Conservation (phyloP, 257 asterid species). For the Jacaranda mimosifolia region DNA sequence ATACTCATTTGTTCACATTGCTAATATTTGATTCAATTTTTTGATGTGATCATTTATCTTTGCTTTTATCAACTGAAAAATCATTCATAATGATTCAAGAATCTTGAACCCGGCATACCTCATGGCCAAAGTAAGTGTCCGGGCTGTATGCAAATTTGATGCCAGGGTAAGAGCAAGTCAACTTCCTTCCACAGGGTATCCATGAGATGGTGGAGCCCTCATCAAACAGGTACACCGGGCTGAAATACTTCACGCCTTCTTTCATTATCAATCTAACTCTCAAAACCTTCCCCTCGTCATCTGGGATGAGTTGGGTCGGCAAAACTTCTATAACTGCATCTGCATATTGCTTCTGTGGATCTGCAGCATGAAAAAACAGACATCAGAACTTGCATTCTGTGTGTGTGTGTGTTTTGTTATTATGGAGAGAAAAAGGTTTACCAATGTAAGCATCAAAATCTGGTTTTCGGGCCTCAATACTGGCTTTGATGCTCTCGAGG, state of each 20-base stretch:
- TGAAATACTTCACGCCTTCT: conserved; percentile 86
- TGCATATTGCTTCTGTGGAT: conserved; percentile 95
- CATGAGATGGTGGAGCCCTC: conserved; percentile 96
- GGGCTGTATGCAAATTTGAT: conserved; percentile 94
- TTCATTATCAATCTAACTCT: conserved; percentile 91
- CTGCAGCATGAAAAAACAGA: conserved; percentile 44
- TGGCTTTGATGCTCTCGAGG: conserved; percentile 96
- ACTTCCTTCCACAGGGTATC: conserved; percentile 98
- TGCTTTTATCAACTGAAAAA: not conserved
- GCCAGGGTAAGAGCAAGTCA: conserved; percentile 99
- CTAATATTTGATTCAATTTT: too few species aligned
- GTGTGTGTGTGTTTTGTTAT: not conserved
- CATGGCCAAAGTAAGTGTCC: conserved; percentile 80
- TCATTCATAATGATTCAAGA: not conserved
- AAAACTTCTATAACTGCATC: conserved; percentile 93
- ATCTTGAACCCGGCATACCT: conserved; percentile 56
- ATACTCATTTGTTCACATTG: too few species aligned
- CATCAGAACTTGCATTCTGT: not conserved
- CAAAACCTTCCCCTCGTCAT: conserved; percentile 89
- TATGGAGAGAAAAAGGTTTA: conserved; percentile 21
- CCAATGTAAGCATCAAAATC: conserved; percentile 97
- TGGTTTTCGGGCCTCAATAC: conserved; percentile 95
- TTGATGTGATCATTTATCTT: not conserved
- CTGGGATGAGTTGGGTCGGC: conserved; percentile 97
- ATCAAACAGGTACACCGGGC: conserved; percentile 89